Base-by-base conservation (phyloP, 306 rosid species). In the Prunus mume region DNA sequence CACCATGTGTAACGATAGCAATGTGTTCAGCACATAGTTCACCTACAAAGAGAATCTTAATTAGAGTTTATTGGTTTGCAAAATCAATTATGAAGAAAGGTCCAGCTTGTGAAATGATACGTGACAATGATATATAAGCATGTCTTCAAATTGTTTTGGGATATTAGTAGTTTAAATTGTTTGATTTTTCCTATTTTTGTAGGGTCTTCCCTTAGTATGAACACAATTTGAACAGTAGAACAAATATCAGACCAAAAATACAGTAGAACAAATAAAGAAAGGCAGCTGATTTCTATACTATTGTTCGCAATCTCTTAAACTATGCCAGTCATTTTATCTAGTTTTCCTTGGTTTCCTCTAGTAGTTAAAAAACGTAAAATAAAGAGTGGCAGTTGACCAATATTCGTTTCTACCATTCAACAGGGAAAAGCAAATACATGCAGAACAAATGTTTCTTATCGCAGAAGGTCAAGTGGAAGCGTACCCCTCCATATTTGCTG, bases 401-500 rank as follows among this genome's bases (percentile, higher is more conserved):
- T 12, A 55, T 34, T 67, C 22, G 47, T 55, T 51, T 68, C 43
- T 76, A 72, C 34, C 64, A 74, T 69, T 46, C 70, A 80, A 79
- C 60, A 41, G 24, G 13, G 61, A 32, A 61, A 55, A 41, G 46
- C 55, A 72, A 28, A 38, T 50, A 41, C 17, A 28, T 62, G 28
- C 52, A 30, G 47, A 65, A 69, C 17, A 49, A 11, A 49, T 18
- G 14, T 32, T 55, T 60, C 14, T 12, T 38, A 70, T 56, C 15
- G 22, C 13, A 58, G 17, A 76, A 54, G 43, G 71, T 71, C 13
- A 67, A 14, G 74, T 22, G 63, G 58, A 80, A 75, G 79, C 91
- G 71, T 90, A 95, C 99, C 97, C 97, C 99, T 80, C 88, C 96
- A 83, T 85, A 88, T 66, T 79, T 88, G 86, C 84, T 83, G 83